Evolutionary conservation across 2,329 filamentous ascomycete genomes (phyloP), one percentile per base, ranked within the genome.

Genomic region (Colletotrichum sp.): DNA sequence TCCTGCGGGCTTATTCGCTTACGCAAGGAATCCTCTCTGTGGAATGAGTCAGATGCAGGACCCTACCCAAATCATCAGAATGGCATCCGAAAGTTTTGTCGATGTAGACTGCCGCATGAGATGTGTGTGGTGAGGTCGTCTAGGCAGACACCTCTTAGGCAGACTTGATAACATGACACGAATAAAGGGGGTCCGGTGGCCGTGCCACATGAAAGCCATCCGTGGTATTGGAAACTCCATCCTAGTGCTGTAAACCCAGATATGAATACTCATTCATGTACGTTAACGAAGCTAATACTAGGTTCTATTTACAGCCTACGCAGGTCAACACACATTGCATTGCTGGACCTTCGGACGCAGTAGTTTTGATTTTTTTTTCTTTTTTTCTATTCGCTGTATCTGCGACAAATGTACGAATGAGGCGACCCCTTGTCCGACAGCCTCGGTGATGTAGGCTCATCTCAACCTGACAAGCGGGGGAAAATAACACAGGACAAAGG

Each of bases 291-390:
- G 39, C 57, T 68, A 67, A 75, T 68, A 68, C 69, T 67, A 64
- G 63, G 10, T 68, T 72, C 63, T 72, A 68, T 75, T 75, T 72
- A 75, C 69, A 75, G 72, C 72, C 72, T 68, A 70, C 72, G 72
- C 72, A 72, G 63, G 69, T 72, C 72, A 44, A 32, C 62, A 75
- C 62, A 75, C 26, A 62, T 39, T 57, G 26, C 36, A 39, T 57
- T 30, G 69, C 63, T 67, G n/a, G 69, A 63, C 72, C 72, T 72
- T 68, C 24, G 55, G 63, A 72, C 74, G 71, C 59, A 76, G 71
- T 74, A 30, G 21, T 36, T 70, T 76, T 76, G 39, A 64, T 66
- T n/a, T 59, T 63, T 63, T 36, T 68, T 74, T 64, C 34, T 36
- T 60, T 34, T 34, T 73, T 71, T 75, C 74, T 76, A 75, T 70